A percentile compares a stretch with the other conserved stretches of the same genome.
phyloP scores from a whole-genome alignment of 306 rosid species.

The Malus fusca region DNA sequence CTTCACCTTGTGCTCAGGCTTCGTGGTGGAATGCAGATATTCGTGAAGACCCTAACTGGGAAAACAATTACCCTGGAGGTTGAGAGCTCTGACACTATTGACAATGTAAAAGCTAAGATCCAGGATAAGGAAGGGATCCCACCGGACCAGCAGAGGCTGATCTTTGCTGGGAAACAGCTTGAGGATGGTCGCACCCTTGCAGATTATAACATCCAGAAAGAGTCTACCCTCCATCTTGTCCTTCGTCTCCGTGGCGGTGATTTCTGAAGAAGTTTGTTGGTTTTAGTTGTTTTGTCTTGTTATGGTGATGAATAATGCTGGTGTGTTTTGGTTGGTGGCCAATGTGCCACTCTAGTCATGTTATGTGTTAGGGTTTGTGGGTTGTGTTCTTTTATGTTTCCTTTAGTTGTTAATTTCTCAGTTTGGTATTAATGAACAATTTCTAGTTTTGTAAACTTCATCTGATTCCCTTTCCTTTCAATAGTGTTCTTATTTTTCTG shows the following conservation, averaged over 20 bases:
- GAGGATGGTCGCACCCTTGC: conserved; percentile 21
- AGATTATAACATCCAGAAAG: conserved; percentile 20
- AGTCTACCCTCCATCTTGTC: conserved; percentile 31
- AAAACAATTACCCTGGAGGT: conserved; percentile 21
- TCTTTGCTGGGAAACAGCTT: conserved; percentile 15
- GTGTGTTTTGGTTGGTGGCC: background rate
- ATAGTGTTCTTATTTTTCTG: background rate
- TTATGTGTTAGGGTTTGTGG: background rate
- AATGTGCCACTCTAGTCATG: background rate
- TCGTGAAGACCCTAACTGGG: conserved; percentile 18
- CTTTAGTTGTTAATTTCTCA: background rate
- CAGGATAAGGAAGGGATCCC: conserved; percentile 21
- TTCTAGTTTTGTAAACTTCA: background rate
- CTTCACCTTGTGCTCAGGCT: conserved; percentile 23
- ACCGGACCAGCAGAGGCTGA: conserved; percentile 15
- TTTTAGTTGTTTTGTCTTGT: too few species aligned
- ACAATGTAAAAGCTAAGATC: conserved; percentile 17
- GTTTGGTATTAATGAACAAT: background rate
- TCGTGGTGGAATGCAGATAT: conserved; percentile 22
- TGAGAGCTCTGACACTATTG: conserved; percentile 17
- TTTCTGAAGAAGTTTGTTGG: background rate
- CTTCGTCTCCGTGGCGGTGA: conserved; percentile 41
- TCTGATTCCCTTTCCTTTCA: too few species aligned
- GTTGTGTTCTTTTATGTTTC: background rate
- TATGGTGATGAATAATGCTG: background rate